Conservation (phyloP, 768 basidiomycete genomes). For the Xanthoconium purpureum region DNA sequence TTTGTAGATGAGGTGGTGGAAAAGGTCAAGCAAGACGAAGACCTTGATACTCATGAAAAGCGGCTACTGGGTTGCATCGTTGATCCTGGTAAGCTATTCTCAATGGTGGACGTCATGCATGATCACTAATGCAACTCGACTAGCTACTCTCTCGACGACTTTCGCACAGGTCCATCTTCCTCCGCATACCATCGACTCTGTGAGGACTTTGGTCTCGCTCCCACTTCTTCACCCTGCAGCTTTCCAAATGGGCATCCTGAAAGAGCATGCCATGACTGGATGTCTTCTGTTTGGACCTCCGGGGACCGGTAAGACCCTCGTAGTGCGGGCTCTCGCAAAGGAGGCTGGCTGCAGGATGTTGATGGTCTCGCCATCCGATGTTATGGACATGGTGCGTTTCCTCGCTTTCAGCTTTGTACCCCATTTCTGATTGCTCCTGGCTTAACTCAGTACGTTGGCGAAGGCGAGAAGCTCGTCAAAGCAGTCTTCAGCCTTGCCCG, state of each 20-base stretch:
- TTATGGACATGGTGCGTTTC: slow-evolving; percentile 85
- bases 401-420: neutral
- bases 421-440: slow-evolving; percentile 2
- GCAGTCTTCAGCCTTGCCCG: slow-evolving; percentile 88
- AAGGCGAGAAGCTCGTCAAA: slow-evolving; percentile 86
- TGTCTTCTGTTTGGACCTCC: slow-evolving; percentile 92
- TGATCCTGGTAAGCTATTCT: slow-evolving; percentile 55
- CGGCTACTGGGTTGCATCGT: slow-evolving; percentile 82
- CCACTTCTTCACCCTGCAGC: slow-evolving; percentile 85
- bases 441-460: slow-evolving; percentile 68
- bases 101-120: neutral
- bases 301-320: slow-evolving; percentile 87
- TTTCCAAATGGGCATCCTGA: slow-evolving; percentile 85
- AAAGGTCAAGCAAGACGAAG: slow-evolving; percentile 66
- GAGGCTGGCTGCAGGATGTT: slow-evolving; percentile 95
- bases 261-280: slow-evolving; percentile 88
- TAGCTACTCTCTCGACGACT: slow-evolving; percentile 74
- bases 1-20: slow-evolving; percentile 70
- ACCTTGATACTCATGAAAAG: slow-evolving; percentile 80
- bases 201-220: slow-evolving; percentile 87
- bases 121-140: slow-evolving; percentile 3
- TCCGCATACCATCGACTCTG: slow-evolving; percentile 82
- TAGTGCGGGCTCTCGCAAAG: slow-evolving; percentile 86
- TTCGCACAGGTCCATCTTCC: slow-evolving; percentile 90
- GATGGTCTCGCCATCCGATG: slow-evolving; percentile 84